Evolutionary conservation across 2,329 filamentous ascomycete species (phyloP), one percentile per base, ranked within the genome.

Genomic region (Nakataea oryzae): DNA sequence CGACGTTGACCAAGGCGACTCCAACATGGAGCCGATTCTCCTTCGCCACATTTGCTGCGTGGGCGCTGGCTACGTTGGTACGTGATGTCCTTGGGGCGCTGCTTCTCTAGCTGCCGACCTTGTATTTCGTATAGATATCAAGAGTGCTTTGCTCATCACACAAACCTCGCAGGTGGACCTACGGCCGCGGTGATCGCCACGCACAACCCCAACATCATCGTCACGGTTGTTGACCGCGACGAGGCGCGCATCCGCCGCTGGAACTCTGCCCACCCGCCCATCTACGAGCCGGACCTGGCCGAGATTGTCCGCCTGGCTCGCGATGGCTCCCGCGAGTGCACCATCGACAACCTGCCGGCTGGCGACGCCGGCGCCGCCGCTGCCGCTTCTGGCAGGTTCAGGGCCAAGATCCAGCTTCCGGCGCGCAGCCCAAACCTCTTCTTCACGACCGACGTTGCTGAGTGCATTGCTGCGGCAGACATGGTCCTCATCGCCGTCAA

Each of bases 401-500:
- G 3, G 24, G 8, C 27, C 24, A 56, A 12, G 4, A 62, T 59
- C 55, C 70, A 67, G 30, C 69, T 81, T 11, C 66, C 76, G 8
- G 74, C 76, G 14, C 81, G 86, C 54, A 69, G 75, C 60, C 81
- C 84, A 14, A 93, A 93, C 72, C 78, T 93, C 24, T 81, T 86
- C 76, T 93, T 93, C 75, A 87, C 88, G 3, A 88, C 84, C 26
- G 81, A 91, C 61, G 79, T 90, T 12, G 79, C 80, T 26, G 77
- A 74, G 65, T 79, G 78, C 64, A 88, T 93, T 64, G 72, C 78
- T 28, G 83, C 86, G 65, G 89, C 90, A 14, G 88, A 93, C 69
- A 75, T 93, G 57, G 82, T 93, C 62, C 83, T 93, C 63, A 82
- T 93, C 62, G 84, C 87, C 17, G 90, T 93, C 67, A 91, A 92